phyloP scores from a whole-genome alignment of 352 stramenopile genomes.

The Globisporangium paddicum region DNA sequence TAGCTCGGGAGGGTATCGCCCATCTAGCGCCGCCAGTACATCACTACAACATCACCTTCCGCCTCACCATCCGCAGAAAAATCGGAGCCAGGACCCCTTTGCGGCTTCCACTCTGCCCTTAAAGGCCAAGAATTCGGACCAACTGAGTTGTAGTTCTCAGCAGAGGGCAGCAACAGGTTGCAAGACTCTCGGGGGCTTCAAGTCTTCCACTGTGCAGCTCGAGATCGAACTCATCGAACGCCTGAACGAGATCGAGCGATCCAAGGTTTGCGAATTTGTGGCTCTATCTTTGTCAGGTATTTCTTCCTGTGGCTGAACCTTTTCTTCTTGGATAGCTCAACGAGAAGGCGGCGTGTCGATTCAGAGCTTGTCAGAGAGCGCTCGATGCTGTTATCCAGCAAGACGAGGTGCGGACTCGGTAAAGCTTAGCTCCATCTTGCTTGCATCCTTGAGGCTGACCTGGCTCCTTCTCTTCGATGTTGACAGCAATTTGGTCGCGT shows the following conservation, averaged over 20 bases:
- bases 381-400: slow-evolving; percentile 52
- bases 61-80: not conserved
- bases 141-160: not conserved
- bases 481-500: slow-evolving; percentile 48
- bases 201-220: slow-evolving; percentile 40
- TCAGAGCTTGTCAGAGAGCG: slow-evolving; percentile 42
- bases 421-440: no score
- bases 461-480: not conserved
- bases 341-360: slow-evolving; percentile 46
- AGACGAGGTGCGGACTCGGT: slow-evolving; percentile 58
- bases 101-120: not conserved
- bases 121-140: not conserved
- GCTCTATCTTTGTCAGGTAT: no score
- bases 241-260: slow-evolving; percentile 62
- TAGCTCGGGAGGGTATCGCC: not conserved
- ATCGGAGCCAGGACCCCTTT: slow-evolving; percentile 10
- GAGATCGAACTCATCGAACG: slow-evolving; percentile 63
- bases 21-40: slow-evolving; percentile 6
- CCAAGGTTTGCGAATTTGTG: slow-evolving; percentile 30
- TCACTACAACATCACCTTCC: not conserved
- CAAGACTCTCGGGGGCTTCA: slow-evolving; percentile 29
- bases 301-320: no score
- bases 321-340: slow-evolving; percentile 25
- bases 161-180: not conserved
- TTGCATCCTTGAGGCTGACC: not conserved